These are phyloP conservation scores for Saccharomycopsis schoenii DNA, from an alignment of 805 yeast genomes.

Conservation along the genomic window DNA sequence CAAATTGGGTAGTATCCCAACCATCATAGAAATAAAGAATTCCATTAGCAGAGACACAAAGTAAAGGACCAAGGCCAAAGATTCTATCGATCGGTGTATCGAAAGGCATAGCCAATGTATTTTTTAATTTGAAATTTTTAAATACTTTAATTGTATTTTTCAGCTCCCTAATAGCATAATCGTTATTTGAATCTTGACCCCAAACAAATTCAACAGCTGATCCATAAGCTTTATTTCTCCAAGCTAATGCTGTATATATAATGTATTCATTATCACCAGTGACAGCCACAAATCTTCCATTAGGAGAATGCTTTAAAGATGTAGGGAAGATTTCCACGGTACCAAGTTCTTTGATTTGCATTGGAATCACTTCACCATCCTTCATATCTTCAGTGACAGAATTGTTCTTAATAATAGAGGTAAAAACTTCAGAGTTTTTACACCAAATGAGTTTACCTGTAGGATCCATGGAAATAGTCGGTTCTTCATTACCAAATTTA, in stretches of 20 bases:
- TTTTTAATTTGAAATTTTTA: slow-evolving; percentile 77
- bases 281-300: slow-evolving; percentile 94
- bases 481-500: slow-evolving; percentile 89
- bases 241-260: slow-evolving; percentile 91
- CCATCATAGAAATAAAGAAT: slow-evolving; percentile 75
- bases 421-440: slow-evolving; percentile 81
- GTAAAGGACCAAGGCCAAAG: slow-evolving; percentile 70
- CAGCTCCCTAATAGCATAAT: slow-evolving; percentile 74
- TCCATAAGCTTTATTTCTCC: slow-evolving; percentile 95
- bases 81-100: slow-evolving; percentile 69
- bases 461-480: slow-evolving; percentile 86
- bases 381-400: slow-evolving; percentile 41
- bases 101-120: slow-evolving; percentile 52
- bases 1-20: slow-evolving; percentile 82
- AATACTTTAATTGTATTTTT: slow-evolving; percentile 55
- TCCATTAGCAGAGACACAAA: slow-evolving; percentile 69
- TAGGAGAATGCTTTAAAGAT: slow-evolving; percentile 82
- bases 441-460: slow-evolving; percentile 89
- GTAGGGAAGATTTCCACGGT: slow-evolving; percentile 88
- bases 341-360: slow-evolving; percentile 88
- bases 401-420: slow-evolving; percentile 64
- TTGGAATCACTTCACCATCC: slow-evolving; percentile 72
- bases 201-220: slow-evolving; percentile 85
- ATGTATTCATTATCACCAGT: slow-evolving; percentile 98
- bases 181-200: slow-evolving; percentile 76